These are phyloP conservation scores for Tremellales sp. DNA, from an alignment of 1,284 basidiomycete genomes.

Conservation along the genomic window DNA sequence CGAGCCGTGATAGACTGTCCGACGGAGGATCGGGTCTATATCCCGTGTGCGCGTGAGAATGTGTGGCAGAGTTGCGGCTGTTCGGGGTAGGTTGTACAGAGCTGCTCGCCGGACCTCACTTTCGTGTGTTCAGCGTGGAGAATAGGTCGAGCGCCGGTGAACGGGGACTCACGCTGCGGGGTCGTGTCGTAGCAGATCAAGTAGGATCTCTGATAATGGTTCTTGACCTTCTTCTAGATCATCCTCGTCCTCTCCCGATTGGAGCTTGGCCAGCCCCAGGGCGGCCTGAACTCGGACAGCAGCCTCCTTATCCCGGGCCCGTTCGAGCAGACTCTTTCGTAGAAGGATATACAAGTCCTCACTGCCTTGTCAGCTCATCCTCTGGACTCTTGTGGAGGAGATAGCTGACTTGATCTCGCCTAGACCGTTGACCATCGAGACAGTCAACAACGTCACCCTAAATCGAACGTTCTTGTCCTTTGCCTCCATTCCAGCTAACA, in stretches of 20 bases:
- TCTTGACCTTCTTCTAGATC: conserved; percentile 63
- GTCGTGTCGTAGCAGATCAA: conserved; percentile 72
- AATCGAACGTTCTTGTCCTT: conserved; percentile 87
- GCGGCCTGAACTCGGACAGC: conserved; percentile 79
- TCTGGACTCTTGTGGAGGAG: too few relatives aligned
- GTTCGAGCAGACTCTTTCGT: conserved; percentile 65
- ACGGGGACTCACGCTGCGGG: conserved; percentile 63
- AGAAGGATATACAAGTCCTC: conserved; percentile 75
- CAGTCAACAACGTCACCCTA: conserved; percentile 72
- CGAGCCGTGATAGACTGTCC: conserved; percentile 70
- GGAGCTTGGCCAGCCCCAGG: conserved; percentile 77
- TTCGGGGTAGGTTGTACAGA: conserved; percentile 71
- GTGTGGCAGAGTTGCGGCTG: conserved; percentile 58
- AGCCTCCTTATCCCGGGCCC: conserved; percentile 80
- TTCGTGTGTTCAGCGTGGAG: conserved; percentile 7
- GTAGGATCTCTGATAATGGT: conserved; percentile 62
- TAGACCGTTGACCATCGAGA: conserved; percentile 71
- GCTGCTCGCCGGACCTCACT: conserved; percentile 89
- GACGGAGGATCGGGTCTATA: conserved; percentile 74
- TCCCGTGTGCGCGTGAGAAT: conserved; percentile 82
- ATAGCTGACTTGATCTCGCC: conserved; percentile 73
- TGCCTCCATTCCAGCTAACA: conserved; percentile 76
- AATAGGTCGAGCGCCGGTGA: neutral
- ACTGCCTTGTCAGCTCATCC: conserved; percentile 49
- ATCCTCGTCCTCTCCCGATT: conserved; percentile 67